Percentiles rank a stretch among this genome's conserved stretches.
These are phyloP conservation scores for Aspergillus persii DNA, from an alignment of 2,329 filamentous ascomycete species.

Conservation along the genomic window DNA sequence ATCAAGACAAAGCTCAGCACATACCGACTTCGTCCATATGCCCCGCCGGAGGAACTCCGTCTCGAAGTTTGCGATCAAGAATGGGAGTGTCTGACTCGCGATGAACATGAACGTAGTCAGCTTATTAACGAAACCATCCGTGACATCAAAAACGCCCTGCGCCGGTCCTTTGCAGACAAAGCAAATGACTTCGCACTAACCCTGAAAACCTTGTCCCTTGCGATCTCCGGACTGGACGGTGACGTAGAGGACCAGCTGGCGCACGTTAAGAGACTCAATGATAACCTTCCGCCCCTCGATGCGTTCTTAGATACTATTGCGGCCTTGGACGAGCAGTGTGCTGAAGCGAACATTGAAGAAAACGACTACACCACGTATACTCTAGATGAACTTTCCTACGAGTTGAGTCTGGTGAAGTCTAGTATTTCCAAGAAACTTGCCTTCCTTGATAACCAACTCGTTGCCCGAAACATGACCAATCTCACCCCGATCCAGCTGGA, in stretches of 20 bases:
- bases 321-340: conserved; percentile 80
- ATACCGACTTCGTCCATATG: conserved; percentile 85
- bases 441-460: conserved; percentile 98
- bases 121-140: conserved; percentile 97
- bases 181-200: conserved; percentile 97
- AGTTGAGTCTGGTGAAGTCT: conserved; percentile 84
- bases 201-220: conserved; percentile 88
- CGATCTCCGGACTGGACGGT: conserved; percentile 94
- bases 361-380: conserved; percentile 99
- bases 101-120: conserved; percentile 85
- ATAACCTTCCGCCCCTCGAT: conserved; percentile 84
- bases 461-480: conserved; percentile 97
- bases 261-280: conserved; percentile 80
- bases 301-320: conserved; percentile 86
- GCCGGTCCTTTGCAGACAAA: conserved; percentile 92
- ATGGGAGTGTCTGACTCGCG: conserved; percentile 75
- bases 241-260: conserved; percentile 92
- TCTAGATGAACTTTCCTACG: conserved; percentile 92
- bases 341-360: conserved; percentile 96
- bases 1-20: conserved; percentile 99
- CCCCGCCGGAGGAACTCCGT: conserved; percentile 79
- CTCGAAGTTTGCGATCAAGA: conserved; percentile 78
- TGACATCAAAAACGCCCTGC: conserved; percentile 95
- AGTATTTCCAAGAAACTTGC: conserved; percentile 94
- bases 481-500: conserved; percentile 96